Evolutionary conservation across 1,284 basidiomycete species (phyloP), one percentile per base, ranked within the genome.

Genomic region (Mrakiaceae sp.): DNA sequence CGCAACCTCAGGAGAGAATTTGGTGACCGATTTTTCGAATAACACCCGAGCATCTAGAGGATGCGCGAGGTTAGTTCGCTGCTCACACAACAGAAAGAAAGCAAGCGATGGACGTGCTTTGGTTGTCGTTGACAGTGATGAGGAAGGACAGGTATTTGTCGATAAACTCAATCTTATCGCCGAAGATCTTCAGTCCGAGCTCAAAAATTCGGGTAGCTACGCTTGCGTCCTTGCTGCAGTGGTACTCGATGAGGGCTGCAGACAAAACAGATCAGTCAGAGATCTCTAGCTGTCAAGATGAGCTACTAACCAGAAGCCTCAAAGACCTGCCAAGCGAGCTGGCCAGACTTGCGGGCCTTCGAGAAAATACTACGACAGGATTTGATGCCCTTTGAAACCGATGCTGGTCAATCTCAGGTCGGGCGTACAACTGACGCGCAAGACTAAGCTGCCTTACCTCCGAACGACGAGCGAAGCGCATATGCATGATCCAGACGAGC

Each of bases 121-220:
- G 91, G 71, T 94, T 88, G 75, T 98, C 95, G 74, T 98, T 98
- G 77, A 96, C 84, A 16, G 87, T 87, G 69, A 98, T 88, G 69
- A 98, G 79, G 80, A 96, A 98, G 46, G 87, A 85, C 52, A 99
- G 83, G 77, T 98, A 97, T 63, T 87, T 83, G 65, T 90, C 78
- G 9, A 96, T 90, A 70, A 87, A 97, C 64, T 90, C 87, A 39
- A 87, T 83, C 69, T 97, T 90, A 43, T 87, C 84, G 4, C 84
- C 82, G 74, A 91, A 97, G 5, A 81, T 78, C 73, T 93, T 90
- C 73, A 96, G 78, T n/a, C 93, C 95, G 67, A 90, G 86, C 75
- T 97, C 92, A 72, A 97, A 98, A 67, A 98, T 95, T 64, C 91
- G 84, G 59, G 86, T 89, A 0, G 94, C 90, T 27, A 98, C 87